These are phyloP conservation scores for Cyberlindnera mycetangii DNA, from an alignment of 805 yeast species.

Conservation along the genomic window DNA sequence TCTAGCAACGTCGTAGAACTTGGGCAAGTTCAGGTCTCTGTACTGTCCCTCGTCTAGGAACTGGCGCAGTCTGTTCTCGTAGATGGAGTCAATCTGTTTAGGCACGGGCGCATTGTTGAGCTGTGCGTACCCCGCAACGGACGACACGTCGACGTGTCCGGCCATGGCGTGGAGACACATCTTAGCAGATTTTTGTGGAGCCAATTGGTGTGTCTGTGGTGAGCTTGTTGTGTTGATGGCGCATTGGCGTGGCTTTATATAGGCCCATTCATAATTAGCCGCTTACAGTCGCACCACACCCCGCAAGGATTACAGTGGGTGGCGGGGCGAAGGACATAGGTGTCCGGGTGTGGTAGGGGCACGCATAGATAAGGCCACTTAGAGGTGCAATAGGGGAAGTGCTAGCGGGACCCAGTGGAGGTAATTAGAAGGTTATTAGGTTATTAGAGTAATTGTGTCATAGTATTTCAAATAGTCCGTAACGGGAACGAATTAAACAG, in stretches of 20 bases:
- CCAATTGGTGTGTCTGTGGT: background rate
- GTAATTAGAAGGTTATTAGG: no score
- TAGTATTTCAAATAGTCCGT: no score
- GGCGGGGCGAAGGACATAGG: no score
- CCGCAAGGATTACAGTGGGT: background rate
- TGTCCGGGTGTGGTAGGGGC: background rate
- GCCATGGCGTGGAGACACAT: conserved; percentile 18
- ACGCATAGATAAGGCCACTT: background rate
- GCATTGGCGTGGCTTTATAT: background rate
- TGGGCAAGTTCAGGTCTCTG: conserved; percentile 68
- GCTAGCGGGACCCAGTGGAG: no score
- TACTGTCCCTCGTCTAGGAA: conserved; percentile 82
- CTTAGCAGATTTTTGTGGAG: background rate
- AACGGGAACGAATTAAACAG: no score
- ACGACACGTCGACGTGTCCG: conserved; percentile 11
- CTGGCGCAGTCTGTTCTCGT: conserved; percentile 69
- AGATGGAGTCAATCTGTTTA: conserved; percentile 73
- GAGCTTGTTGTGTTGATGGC: background rate
- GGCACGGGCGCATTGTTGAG: conserved; percentile 57
- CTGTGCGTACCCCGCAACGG: conserved; percentile 33
- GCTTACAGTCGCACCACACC: background rate
- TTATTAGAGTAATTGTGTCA: no score
- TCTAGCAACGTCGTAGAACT: conserved; percentile 66
- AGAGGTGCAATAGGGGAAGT: no score
- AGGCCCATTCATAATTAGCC: background rate